Evolutionary conservation across 768 basidiomycete species (phyloP).

Genomic region (Coprinopsis marcescibilis): DNA sequence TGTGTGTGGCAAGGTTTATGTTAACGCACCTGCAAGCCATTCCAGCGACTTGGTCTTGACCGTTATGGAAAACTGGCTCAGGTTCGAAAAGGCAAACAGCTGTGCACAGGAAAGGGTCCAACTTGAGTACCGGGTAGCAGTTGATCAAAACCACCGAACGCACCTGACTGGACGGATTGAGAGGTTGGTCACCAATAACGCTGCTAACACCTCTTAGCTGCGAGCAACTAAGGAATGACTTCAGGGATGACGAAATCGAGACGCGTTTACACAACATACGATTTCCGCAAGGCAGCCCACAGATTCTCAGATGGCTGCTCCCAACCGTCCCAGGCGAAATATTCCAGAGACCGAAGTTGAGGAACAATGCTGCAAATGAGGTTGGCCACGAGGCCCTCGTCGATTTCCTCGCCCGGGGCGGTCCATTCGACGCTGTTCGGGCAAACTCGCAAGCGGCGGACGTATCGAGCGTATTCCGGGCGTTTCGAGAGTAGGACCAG

Average conservation of each 20-base stretch:
- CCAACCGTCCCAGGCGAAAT: constrained; percentile 33
- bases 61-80: constrained; percentile 25
- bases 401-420: constrained; percentile 24
- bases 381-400: constrained; percentile 25
- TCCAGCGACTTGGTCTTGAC: constrained; percentile 31
- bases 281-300: constrained; percentile 29
- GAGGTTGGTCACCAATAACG: constrained; percentile 26
- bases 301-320: constrained; percentile 30
- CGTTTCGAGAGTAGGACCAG: constrained; percentile 44
- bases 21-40: constrained; percentile 27
- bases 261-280: constrained; percentile 18
- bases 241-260: constrained; percentile 7
- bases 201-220: constrained; percentile 28
- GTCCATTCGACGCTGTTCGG: constrained; percentile 32
- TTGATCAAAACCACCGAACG: constrained; percentile 12
- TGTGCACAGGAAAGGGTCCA: constrained; percentile 12
- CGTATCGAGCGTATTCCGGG: constrained; percentile 24
- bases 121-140: constrained; percentile 6
- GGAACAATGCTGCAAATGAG: constrained; percentile 23
- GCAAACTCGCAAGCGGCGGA: constrained; percentile 23
- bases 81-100: constrained; percentile 32
- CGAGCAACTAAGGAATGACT: constrained; percentile 25
- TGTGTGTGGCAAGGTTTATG: background rate
- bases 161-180: constrained; percentile 29
- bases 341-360: constrained; percentile 19